Percentiles rank a stretch among this genome's conserved stretches.
Conservation (phyloP, 805 yeast genomes). For the Saccharomycopsis sp. region DNA sequence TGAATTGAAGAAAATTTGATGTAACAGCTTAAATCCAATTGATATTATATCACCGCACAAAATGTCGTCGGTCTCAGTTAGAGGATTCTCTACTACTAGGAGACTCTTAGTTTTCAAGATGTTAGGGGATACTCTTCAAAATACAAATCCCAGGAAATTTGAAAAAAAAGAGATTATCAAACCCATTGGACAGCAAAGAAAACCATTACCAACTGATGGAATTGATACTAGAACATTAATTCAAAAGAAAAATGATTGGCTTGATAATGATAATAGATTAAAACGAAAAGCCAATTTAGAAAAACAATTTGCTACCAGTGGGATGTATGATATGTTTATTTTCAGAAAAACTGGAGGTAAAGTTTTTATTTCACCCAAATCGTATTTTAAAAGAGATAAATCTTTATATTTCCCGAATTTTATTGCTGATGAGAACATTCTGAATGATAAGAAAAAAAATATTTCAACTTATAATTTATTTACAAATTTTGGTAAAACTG, state of each 20-base stretch:
- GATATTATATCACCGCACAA: too few relatives aligned
- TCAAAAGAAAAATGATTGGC: slow-evolving; percentile 35
- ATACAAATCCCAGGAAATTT: slow-evolving; percentile 14
- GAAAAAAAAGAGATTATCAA: slow-evolving; percentile 22
- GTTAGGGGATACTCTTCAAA: slow-evolving; percentile 12
- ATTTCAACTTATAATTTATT: slow-evolving; percentile 18
- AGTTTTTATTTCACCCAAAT: slow-evolving; percentile 72
- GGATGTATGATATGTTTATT: slow-evolving; percentile 54
- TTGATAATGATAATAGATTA: slow-evolving; percentile 34
- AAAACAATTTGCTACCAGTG: slow-evolving; percentile 54
- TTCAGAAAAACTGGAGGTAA: slow-evolving; percentile 75
- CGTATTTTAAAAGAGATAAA: slow-evolving; percentile 62
- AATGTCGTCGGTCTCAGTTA: too few relatives aligned
- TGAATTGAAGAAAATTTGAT: too few relatives aligned
- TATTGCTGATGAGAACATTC: slow-evolving; percentile 18
- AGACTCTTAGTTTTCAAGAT: slow-evolving; percentile 11
- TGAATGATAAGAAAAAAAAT: slow-evolving; percentile 29
- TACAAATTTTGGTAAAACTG: slow-evolving; percentile 21
- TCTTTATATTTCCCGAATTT: slow-evolving; percentile 80
- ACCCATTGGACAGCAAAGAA: slow-evolving; percentile 36
- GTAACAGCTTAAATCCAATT: too few relatives aligned
- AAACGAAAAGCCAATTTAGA: slow-evolving; percentile 43
- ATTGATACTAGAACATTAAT: slow-evolving; percentile 30
- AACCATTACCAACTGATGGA: slow-evolving; percentile 31
- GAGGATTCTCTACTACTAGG: slow-evolving; percentile 7